Conservation (phyloP, 345 rosid genomes). For the Citrus inodora region DNA sequence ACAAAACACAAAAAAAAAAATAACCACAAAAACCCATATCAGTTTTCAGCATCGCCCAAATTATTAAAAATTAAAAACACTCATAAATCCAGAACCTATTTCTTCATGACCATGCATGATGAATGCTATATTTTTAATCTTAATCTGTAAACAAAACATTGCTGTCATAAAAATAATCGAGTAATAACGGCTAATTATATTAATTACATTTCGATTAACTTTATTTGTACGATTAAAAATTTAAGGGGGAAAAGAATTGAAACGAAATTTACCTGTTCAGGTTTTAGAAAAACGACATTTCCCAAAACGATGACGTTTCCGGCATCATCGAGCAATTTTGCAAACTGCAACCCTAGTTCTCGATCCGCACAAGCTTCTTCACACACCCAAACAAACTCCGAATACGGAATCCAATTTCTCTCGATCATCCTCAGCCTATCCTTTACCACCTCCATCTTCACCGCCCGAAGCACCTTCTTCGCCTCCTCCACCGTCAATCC, state of each 20-base stretch:
- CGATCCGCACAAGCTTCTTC: conserved; percentile 55
- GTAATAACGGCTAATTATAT: neutral
- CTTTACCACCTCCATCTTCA: conserved; percentile 66
- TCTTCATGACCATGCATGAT: neutral
- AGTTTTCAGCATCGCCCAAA: conserved; percentile 44
- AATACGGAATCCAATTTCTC: conserved; percentile 46
- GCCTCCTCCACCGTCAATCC: conserved; percentile 51
- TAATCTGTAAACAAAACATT: conserved; percentile 18
- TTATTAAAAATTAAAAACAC: neutral
- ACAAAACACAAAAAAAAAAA: conserved; percentile 31
- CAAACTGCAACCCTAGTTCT: conserved; percentile 43
- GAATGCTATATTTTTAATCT: conserved; percentile 4
- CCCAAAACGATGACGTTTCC: conserved; percentile 79
- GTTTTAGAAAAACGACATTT: conserved; percentile 55
- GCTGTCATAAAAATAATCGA: neutral
- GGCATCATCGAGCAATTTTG: conserved; percentile 69
- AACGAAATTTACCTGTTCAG: conserved; percentile 63
- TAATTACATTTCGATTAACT: too few species aligned
- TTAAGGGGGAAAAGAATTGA: neutral
- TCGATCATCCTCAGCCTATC: conserved; percentile 52
- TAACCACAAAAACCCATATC: conserved; percentile 41
- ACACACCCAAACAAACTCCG: conserved; percentile 60
- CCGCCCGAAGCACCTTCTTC: conserved; percentile 70
- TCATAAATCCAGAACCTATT: conserved; percentile 16
- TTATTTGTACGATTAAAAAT: too few species aligned